Conservation (phyloP, 2,329 filamentous ascomycete genomes). For the Chalaropsis thielavioides region DNA sequence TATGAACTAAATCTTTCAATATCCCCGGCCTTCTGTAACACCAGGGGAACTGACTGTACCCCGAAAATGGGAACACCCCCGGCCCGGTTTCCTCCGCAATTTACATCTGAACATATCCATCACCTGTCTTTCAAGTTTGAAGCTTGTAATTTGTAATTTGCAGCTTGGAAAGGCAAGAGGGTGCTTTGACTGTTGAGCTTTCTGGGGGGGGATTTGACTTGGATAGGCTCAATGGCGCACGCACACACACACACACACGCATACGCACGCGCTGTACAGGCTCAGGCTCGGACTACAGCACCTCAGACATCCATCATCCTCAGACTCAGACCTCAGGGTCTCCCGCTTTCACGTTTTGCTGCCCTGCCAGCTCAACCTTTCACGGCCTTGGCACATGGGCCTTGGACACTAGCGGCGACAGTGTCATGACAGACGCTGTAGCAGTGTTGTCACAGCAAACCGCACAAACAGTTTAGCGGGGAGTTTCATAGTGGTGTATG, state of each 20-base stretch:
- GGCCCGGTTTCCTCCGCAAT: background rate
- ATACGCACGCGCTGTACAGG: too few relatives aligned
- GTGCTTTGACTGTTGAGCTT: too few relatives aligned
- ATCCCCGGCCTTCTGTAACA: background rate
- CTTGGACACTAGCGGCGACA: background rate
- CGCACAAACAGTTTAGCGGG: background rate
- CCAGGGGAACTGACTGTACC: background rate
- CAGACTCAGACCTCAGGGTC: background rate
- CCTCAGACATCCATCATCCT: background rate
- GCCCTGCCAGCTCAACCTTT: background rate
- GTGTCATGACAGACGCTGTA: conserved; percentile 1
- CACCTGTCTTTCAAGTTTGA: background rate
- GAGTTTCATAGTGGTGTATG: background rate
- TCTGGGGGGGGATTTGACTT: background rate
- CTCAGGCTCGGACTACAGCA: background rate
- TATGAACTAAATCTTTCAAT: background rate
- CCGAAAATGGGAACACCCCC: background rate
- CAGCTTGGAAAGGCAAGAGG: background rate
- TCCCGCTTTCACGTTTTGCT: background rate
- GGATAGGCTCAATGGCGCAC: background rate
- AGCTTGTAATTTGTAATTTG: background rate
- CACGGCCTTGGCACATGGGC: background rate
- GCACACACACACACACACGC: too few relatives aligned
- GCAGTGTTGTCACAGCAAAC: conserved; percentile 2
- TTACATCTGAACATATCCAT: background rate